A percentile compares a stretch with the other conserved stretches of the same genome.
These are phyloP conservation scores for Ilex paraguariensis DNA, from an alignment of 305 asterid genomes.

Conservation along the genomic window DNA sequence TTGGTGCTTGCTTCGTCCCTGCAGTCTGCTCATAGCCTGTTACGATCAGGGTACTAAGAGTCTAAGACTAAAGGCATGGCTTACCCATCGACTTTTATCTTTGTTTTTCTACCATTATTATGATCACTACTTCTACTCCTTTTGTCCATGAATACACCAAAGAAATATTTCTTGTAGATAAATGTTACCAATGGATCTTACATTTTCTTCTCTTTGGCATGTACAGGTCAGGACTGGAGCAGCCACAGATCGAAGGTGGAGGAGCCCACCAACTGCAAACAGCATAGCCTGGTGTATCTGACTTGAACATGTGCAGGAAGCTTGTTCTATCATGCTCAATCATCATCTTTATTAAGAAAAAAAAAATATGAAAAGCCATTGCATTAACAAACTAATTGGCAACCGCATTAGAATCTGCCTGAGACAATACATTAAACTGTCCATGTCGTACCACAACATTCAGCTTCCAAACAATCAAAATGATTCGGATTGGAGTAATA, in stretches of 20 bases:
- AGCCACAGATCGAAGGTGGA: conserved; percentile 85
- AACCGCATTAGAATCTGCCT: too few relatives aligned
- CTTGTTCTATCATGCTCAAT: too few relatives aligned
- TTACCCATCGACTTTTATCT: neutral
- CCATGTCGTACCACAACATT: too few relatives aligned
- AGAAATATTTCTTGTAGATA: neutral
- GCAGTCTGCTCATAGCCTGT: conserved; percentile 78
- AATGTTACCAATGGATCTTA: neutral
- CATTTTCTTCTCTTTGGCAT: conserved; percentile 4
- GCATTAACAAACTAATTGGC: too few relatives aligned
- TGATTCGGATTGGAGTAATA: too few relatives aligned
- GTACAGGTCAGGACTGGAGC: conserved; percentile 64
- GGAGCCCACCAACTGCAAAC: conserved; percentile 22
- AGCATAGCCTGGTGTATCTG: too few relatives aligned
- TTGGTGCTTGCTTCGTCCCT: conserved; percentile 88
- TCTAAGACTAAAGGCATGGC: conserved; percentile 73
- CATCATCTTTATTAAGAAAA: too few relatives aligned
- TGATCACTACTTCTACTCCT: neutral
- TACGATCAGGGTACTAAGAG: conserved; percentile 35
- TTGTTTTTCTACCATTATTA: neutral
- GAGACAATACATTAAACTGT: too few relatives aligned
- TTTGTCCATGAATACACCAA: neutral
- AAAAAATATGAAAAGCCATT: too few relatives aligned
- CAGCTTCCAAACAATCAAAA: too few relatives aligned
- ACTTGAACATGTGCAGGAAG: too few relatives aligned